phyloP scores from a whole-genome alignment of 2,329 filamentous ascomycete species.

The Microascus cirrosus region DNA sequence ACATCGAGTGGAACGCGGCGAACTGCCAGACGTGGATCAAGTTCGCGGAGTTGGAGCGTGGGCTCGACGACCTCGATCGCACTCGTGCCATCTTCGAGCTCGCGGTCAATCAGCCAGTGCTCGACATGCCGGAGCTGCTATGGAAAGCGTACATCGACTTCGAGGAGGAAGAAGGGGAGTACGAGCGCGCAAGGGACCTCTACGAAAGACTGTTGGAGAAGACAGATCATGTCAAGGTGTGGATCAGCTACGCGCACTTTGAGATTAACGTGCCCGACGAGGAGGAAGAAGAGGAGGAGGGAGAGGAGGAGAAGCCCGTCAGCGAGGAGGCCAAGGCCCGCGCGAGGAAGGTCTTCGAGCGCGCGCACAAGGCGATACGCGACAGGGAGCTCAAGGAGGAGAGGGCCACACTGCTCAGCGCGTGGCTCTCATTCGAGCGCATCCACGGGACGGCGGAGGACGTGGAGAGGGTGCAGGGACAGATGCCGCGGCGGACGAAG shows the following conservation, averaged over 20 bases:
- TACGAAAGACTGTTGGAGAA: conserved; percentile 89
- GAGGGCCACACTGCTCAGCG: conserved; percentile 81
- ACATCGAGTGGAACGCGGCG: conserved; percentile 80
- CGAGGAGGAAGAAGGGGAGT: conserved; percentile 90
- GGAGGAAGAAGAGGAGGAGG: conserved; percentile 43
- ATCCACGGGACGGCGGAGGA: conserved; percentile 69
- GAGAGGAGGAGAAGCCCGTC: conserved; percentile 56
- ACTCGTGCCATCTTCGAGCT: conserved; percentile 87
- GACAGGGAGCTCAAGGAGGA: conserved; percentile 88
- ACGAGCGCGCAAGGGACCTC: conserved; percentile 65
- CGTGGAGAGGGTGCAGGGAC: conserved; percentile 71
- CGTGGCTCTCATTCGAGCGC: conserved; percentile 86
- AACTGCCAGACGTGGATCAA: conserved; percentile 95
- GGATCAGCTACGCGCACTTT: conserved; percentile 98
- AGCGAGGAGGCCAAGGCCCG: conserved; percentile 75
- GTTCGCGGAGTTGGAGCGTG: conserved; percentile 87
- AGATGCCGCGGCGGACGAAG: conserved; percentile 91
- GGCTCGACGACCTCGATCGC: conserved; percentile 79
- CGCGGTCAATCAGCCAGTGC: conserved; percentile 65
- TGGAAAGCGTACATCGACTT: conserved; percentile 99
- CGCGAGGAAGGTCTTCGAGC: conserved; percentile 73
- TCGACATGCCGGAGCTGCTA: conserved; percentile 95
- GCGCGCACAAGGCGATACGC: conserved; percentile 78
- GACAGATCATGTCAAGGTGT: conserved; percentile 98
- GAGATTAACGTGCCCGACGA: conserved; percentile 87